Evolutionary conservation across 2,329 filamentous ascomycete species (phyloP).

Genomic region (Pestalotiopsis sp.): DNA sequence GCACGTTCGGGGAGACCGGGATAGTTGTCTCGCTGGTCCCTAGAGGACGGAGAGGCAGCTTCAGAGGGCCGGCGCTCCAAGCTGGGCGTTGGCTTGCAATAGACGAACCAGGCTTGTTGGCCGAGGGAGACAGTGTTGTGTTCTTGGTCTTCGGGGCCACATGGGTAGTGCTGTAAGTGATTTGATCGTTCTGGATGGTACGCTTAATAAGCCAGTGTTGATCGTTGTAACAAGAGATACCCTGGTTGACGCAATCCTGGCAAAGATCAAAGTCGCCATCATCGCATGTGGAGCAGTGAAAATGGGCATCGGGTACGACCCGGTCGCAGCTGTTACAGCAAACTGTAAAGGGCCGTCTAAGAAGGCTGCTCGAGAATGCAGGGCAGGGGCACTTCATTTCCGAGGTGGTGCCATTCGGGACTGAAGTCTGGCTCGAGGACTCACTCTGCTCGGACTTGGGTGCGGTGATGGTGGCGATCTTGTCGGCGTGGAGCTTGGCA

Average conservation of each 20-base stretch:
- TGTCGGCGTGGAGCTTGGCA: background rate
- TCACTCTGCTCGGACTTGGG: background rate
- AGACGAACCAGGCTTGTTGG: slow-evolving; percentile 7
- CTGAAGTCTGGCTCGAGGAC: background rate
- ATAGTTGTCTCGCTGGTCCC: background rate
- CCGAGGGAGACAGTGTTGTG: slow-evolving; percentile 21
- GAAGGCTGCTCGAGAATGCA: slow-evolving; percentile 13
- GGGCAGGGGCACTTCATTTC: slow-evolving; percentile 1
- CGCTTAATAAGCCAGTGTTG: slow-evolving; percentile 96
- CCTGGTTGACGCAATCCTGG: slow-evolving; percentile 73
- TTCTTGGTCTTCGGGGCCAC: slow-evolving; percentile 66
- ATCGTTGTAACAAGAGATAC: slow-evolving; percentile 75
- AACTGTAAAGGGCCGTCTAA: slow-evolving; percentile 68
- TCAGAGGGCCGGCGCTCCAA: slow-evolving; percentile 7
- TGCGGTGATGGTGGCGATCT: background rate
- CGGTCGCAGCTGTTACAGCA: slow-evolving; percentile 91
- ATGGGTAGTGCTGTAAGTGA: slow-evolving; percentile 85
- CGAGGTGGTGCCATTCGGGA: background rate
- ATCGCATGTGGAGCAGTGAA: slow-evolving; percentile 93
- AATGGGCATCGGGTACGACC: slow-evolving; percentile 81
- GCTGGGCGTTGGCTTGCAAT: background rate
- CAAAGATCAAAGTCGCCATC: slow-evolving; percentile 95
- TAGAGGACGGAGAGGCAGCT: slow-evolving; percentile 23
- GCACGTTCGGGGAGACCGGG: background rate
- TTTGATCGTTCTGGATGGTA: slow-evolving; percentile 74